Evolutionary conservation across 2,329 filamentous ascomycete species (phyloP), one percentile per base, ranked within the genome.

Genomic region (Neofusicoccum parvum): DNA sequence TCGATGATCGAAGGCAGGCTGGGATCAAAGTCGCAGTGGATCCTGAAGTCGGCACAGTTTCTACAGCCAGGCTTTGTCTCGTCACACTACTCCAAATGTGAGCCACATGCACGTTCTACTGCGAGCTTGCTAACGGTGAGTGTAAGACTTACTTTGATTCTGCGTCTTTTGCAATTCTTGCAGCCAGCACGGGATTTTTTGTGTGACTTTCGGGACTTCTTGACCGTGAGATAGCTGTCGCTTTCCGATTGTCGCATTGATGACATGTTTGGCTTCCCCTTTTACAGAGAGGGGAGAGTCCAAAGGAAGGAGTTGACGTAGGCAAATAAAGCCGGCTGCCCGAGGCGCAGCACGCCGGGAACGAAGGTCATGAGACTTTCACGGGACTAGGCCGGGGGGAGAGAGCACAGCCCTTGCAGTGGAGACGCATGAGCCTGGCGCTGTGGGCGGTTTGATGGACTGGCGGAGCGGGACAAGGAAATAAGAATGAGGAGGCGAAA

Each of bases 101-200:
- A 58, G 43, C 3, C 9, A 41, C 34, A 4, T 34, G 46, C 32
- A 39, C 6, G 7, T 12, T 11, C 11, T 39, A 3, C 37, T 39
- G 10, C 37, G 20, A 36, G 17, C 17, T 1, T 32, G 5, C 34
- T 6, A 34, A 12, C 27, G 45, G 20, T 5, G 17, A 49, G 17
- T 6, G 20, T n/a, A n/a, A 20, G 1, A 20, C n/a, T 20, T 17
- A 65, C 64, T 32, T 65, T 65, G 36, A 65, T 62, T 27, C 56
- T 41, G 15, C 64, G 64, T 23, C 11, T 51, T 17, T 65, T 65
- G 45, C 64, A 65, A 27, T 65, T 65, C 20, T 15, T 23, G 23
- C 63, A 65, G 9, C 63, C 63, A 7, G 45, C 32, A 10, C 63
- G 53, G 1, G 54, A 59, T 9, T 65, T 65, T 5, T 46, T 54